Conservation (phyloP, 352 stramenopile species). For the Phytophthora brassicae region DNA sequence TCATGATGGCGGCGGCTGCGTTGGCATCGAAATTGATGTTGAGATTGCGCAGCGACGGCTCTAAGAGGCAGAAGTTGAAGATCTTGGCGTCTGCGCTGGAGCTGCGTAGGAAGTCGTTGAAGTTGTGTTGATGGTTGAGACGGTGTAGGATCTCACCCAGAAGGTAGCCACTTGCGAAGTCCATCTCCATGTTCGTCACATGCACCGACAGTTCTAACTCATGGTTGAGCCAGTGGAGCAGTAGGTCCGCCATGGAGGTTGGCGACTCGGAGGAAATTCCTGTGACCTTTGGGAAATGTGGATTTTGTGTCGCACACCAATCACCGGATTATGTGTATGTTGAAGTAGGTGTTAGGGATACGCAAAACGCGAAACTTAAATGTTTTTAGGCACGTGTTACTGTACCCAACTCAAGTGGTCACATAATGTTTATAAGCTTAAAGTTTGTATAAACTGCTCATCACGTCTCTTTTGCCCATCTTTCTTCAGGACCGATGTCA, state of each 20-base stretch:
- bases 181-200: constrained; percentile 65
- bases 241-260: constrained; percentile 63
- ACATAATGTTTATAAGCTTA: no score
- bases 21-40: constrained; percentile 80
- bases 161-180: constrained; percentile 87
- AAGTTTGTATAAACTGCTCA: no score
- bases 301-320: no score
- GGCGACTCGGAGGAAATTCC: no score
- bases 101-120: constrained; percentile 78
- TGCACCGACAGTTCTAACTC: constrained; percentile 69
- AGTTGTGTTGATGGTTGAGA: constrained; percentile 91
- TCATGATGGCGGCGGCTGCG: constrained; percentile 81
- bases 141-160: constrained; percentile 81
- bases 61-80: constrained; percentile 88
- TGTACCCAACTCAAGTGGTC: no score
- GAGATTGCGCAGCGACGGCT: constrained; percentile 73
- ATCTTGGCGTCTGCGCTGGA: constrained; percentile 80
- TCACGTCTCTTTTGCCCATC: no score
- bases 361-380: no score
- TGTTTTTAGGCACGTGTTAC: no score
- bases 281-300: no score
- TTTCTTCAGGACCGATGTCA: no score
- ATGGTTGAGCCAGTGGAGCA: constrained; percentile 84
- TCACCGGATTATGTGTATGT: constrained; percentile 1
- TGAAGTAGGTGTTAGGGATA: constrained; percentile 6